Evolutionary conservation across 805 yeast species (phyloP), one percentile per base, ranked within the genome.

Genomic region (Pichia pseudocactophila): DNA sequence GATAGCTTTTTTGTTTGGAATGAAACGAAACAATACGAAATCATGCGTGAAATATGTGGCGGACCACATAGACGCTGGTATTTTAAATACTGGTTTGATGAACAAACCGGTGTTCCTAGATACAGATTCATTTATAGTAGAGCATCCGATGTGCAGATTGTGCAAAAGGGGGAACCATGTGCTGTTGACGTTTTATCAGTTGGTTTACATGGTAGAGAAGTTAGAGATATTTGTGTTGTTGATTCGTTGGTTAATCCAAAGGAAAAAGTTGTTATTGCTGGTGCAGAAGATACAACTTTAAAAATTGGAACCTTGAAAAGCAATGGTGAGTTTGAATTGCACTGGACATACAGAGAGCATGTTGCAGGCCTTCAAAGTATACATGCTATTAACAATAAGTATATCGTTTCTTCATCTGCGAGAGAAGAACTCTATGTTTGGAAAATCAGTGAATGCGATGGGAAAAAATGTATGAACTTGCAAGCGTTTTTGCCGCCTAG

Each of bases 181-280:
- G 36, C 43, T 33, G 46, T 44, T 51, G 56, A 59, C 19, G 46
- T 68, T 8, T 53, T 80, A 20, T 65, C 65, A 30, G 63, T 69
- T 9, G 96, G 97, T 0, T 70, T 86, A 1, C 97, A 92, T 59
- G 98, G 98, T 1, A 72, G 97, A 48, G 98, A 92, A 59, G 75
- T 90, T 6, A 70, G 98, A 50, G 84, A 79, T 43, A 66, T 89
- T 13, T 70, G 82, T 2, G 68, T 80, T n/a, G 68, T 74, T 7
- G 35, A 47, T 7, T 47, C 42, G 2, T 28, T 39, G 9, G 58
- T 59, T 7, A 39, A 48, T 0, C 59, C 61, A 38, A 27, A 42
- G 12, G 62, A 63, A 7, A 58, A 61, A 16, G 52, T 82, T 4
- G 55, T 87, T 17, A 71, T 85, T 27, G 78, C 90, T 4, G 97